Base-by-base conservation (phyloP, 75 land plant genomes). In the Ceratopteris richardii region DNA sequence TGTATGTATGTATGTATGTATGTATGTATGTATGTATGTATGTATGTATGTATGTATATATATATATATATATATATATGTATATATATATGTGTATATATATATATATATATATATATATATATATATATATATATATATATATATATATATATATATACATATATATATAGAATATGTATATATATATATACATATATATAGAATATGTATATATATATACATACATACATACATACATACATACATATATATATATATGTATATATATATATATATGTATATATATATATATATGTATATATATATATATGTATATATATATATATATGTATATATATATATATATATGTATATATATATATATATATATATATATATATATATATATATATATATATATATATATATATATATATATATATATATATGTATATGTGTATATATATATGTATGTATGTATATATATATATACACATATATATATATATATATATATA, bases 41-140 rank as follows among this genome's bases (percentile, higher is more conserved):
- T 50, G 12, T 50, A 50, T 50, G 12, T 50, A 50, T 50, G 12
- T 50, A 50, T 50, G 12, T 50, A 50, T 50, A 50, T 50, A 50
- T 50, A 50, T 50, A 50, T 50, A 50, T 50, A 50, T 50, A 50
- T 50, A 50, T 11, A 50, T 50, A 50, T 50, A 50, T 50, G 12
- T 50, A 50, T 50, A 50, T 50, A 50, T 11, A 50, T 11, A 50
- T 11, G 12, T 50, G 12, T 50, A 50, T 50, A 50, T 50, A 50
- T 11, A 50, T 11, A 50, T 11, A 50, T 50, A 50, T 50, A 50
- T 50, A 50, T 50, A 50, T 50, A 50, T 11, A 50, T 11, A 50
- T 50, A 50, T 50, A 50, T 11, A 50, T 11, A 50, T 50, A 50
- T 50, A 50, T 50, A 50, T 50, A 50, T 11, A 50, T 50, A 50